These are phyloP conservation scores for Aquilaria sinensis DNA, from an alignment of 345 rosid genomes.

Conservation along the genomic window DNA sequence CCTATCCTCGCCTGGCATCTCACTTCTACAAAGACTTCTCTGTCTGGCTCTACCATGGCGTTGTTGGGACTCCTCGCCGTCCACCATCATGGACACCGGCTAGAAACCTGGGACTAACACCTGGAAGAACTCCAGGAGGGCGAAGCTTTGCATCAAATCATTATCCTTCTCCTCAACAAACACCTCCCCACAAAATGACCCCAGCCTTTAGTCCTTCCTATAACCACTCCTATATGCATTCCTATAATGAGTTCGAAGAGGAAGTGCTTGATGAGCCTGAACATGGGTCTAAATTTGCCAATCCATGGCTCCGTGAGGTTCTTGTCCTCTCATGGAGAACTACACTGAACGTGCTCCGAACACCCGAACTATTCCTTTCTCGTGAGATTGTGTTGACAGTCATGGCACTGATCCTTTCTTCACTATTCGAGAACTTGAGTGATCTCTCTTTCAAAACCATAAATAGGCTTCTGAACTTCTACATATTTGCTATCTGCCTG, in stretches of 20 bases:
- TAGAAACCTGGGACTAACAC: constrained; percentile 41
- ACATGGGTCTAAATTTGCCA: constrained; percentile 52
- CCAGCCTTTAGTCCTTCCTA: constrained; percentile 19
- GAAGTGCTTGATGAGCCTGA: constrained; percentile 37
- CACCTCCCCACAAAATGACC: constrained; percentile 21
- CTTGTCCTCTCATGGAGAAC: constrained; percentile 48
- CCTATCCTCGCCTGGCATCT: constrained; percentile 47
- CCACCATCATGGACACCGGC: constrained; percentile 62
- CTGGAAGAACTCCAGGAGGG: constrained; percentile 25
- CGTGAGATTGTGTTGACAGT: constrained; percentile 49
- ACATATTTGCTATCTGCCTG: constrained; percentile 50
- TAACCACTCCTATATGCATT: constrained; percentile 4
- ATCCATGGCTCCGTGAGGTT: constrained; percentile 62
- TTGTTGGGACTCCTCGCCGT: constrained; percentile 43
- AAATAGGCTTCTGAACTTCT: constrained; percentile 53
- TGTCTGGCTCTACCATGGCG: constrained; percentile 54
- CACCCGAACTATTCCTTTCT: constrained; percentile 52
- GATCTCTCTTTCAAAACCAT: constrained; percentile 25
- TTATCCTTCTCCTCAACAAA: constrained; percentile 23
- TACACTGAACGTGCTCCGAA: constrained; percentile 40
- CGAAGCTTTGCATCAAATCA: constrained; percentile 27
- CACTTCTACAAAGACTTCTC: constrained; percentile 62
- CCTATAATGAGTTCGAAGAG: constrained; percentile 34
- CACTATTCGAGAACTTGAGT: constrained; percentile 38
- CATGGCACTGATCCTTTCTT: constrained; percentile 65